Conservation (phyloP, 495 filamentous ascomycete species). For the Tetracladium setigerum region DNA sequence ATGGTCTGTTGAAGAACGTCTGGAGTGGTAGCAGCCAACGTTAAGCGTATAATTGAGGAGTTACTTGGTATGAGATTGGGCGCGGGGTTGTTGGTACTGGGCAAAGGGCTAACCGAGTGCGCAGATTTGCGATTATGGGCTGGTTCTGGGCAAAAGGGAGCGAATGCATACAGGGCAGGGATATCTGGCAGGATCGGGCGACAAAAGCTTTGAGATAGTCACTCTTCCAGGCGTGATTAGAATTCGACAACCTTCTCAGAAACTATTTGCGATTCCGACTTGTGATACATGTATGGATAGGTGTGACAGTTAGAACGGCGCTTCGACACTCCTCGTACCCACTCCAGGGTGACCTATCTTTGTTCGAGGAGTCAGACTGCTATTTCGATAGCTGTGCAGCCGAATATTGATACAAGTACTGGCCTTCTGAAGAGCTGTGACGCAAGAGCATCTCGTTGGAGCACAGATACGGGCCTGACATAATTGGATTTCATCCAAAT, state of each 20-base stretch:
- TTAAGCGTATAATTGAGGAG: slow-evolving; percentile 39
- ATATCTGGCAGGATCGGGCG: slow-evolving; percentile 18
- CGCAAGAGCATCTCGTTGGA: slow-evolving; percentile 61
- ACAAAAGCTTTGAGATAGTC: slow-evolving; percentile 18
- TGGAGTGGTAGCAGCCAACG: slow-evolving; percentile 81
- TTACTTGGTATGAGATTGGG: slow-evolving; percentile 8
- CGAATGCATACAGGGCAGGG: slow-evolving; percentile 6
- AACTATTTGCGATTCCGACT: slow-evolving; percentile 1
- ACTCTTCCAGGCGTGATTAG: slow-evolving; percentile 22
- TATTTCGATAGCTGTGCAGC: slow-evolving; percentile 46
- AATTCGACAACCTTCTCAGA: slow-evolving; percentile 22
- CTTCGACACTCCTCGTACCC: slow-evolving; percentile 35
- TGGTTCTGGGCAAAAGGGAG: slow-evolving; percentile 26
- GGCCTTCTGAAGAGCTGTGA: slow-evolving; percentile 87
- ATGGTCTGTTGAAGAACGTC: slow-evolving; percentile 93
- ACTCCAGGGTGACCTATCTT: slow-evolving; percentile 28
- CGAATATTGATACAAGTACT: slow-evolving; percentile 40
- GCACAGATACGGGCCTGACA: slow-evolving; percentile 98
- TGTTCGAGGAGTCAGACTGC: slow-evolving; percentile 44
- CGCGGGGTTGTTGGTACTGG: slow-evolving; percentile 16
- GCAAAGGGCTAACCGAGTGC: slow-evolving; percentile 13
- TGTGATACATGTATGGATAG: slow-evolving; percentile 1
- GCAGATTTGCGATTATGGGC: slow-evolving; percentile 29
- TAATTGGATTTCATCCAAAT: not conserved
- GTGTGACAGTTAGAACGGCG: slow-evolving; percentile 17